Base-by-base conservation (phyloP, 805 yeast genomes). In the Saccharomycopsis javanensis region DNA sequence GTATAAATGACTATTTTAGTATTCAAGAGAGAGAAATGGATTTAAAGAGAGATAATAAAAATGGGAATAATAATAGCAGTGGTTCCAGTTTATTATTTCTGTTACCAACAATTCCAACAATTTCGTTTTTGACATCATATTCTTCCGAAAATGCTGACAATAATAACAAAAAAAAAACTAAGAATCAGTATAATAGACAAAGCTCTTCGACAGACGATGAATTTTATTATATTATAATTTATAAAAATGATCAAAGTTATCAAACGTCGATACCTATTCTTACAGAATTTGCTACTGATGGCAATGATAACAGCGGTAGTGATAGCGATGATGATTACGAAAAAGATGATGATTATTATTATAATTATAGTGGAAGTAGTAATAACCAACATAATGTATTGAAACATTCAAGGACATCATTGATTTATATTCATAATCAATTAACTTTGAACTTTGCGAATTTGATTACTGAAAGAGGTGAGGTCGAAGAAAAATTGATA, bases 181-280 rank as follows among this genome's bases (percentile, higher is more conserved):
- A 50, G 28, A 18, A 56, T 6, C 30, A 52, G 52, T 18, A 20
- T 2, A 6, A 28, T 27, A 48, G 30, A 6, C 35, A 51, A 25
- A 18, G 42, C 16, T 16, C 20, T 15, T 13, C 28, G 13, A 42
- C 48, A 3, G n/a, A n/a, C n/a, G 48, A 42, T 42, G 48, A 42
- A n/a, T 58, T 58, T 45, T 55, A 60, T 34, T 60, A 60, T 38
- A 31, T 60, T 23, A 55, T 60, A 10, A 42, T 53, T 45, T 50
- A 53, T 10, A 60, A 60, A 20, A 59, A 60, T 31, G 42, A 55
- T 5, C 35, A 34, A 3, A 57, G 50, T 20, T 60, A 60, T 48
- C 62, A 60, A 38, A 60, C 62, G 3, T 60, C 62, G 18, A 27
- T 60, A 25, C 62, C 62, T 27, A 31, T 57, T 16, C 58, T 60